Percentiles rank a stretch among this genome's conserved stretches.
Conservation (phyloP, 768 basidiomycete genomes). For the Auriscalpium orientale region DNA sequence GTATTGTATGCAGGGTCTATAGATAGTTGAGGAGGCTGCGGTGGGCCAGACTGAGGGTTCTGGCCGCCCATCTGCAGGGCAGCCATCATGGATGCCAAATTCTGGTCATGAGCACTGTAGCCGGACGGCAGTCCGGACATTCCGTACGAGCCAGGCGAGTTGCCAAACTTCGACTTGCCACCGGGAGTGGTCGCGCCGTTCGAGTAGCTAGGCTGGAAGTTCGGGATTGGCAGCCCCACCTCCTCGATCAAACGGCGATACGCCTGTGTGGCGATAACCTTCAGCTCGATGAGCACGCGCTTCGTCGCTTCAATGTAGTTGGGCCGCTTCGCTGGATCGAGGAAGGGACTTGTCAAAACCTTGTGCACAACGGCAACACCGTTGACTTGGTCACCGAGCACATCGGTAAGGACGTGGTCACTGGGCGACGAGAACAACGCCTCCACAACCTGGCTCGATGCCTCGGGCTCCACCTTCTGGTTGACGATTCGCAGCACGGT, state of each 20-base stretch:
- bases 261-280: conserved; percentile 90
- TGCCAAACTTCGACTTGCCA: conserved; percentile 49
- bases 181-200: conserved; percentile 49
- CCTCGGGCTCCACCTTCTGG: conserved; percentile 88
- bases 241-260: conserved; percentile 92
- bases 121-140: conserved; percentile 74
- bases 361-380: conserved; percentile 91
- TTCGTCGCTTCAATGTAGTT: conserved; percentile 81
- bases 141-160: conserved; percentile 46
- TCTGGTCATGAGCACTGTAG: conserved; percentile 77
- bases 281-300: conserved; percentile 81
- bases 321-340: conserved; percentile 63
- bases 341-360: conserved; percentile 79
- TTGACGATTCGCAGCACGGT: conserved; percentile 95
- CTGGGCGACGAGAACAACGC: conserved; percentile 85
- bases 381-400: conserved; percentile 93
- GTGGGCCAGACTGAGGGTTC: conserved; percentile 73
- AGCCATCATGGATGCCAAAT: conserved; percentile 88
- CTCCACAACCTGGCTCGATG: conserved; percentile 79
- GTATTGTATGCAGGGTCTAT: conserved; percentile 57
- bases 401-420: conserved; percentile 88
- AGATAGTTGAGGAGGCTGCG: conserved; percentile 65
- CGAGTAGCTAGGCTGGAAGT: conserved; percentile 74
- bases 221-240: conserved; percentile 85
- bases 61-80: conserved; percentile 86